These are phyloP conservation scores for Wallacemonas sp. DNA, from an alignment of 208 protist species.

Conservation along the genomic window DNA sequence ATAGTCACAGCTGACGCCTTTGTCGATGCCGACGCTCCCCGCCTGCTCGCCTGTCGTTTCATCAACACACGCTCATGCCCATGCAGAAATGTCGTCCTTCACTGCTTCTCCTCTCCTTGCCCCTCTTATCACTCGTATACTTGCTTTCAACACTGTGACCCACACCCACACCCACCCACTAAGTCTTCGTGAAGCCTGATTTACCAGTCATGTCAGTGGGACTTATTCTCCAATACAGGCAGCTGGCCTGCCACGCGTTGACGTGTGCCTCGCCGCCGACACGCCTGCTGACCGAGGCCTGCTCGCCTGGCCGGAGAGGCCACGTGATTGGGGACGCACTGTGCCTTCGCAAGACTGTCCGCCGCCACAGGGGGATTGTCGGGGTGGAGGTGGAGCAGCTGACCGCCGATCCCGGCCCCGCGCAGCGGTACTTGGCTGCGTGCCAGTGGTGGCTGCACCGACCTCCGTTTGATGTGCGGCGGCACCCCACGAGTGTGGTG, in stretches of 20 bases:
- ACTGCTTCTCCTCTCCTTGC: too few species aligned
- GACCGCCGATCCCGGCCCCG: background rate
- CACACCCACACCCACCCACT: background rate
- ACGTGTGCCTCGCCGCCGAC: too few species aligned
- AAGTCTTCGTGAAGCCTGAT: background rate
- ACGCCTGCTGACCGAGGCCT: background rate
- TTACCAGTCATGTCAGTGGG: background rate
- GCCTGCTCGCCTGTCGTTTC: too few species aligned
- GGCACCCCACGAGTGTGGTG: background rate
- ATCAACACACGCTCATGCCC: too few species aligned
- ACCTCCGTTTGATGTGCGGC: background rate
- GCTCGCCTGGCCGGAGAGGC: background rate
- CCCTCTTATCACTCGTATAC: too few species aligned
- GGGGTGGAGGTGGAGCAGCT: background rate
- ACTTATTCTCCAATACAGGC: background rate
- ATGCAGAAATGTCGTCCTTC: too few species aligned
- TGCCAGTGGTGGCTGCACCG: constrained; percentile 3
- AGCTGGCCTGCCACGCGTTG: background rate
- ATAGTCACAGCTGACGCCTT: too few species aligned
- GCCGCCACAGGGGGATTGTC: background rate
- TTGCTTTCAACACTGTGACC: background rate
- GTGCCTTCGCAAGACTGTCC: background rate
- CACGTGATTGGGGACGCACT: background rate
- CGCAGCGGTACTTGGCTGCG: background rate
- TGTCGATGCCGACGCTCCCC: too few species aligned